Conservation (phyloP, 345 rosid species). For the Citrus glauca region DNA sequence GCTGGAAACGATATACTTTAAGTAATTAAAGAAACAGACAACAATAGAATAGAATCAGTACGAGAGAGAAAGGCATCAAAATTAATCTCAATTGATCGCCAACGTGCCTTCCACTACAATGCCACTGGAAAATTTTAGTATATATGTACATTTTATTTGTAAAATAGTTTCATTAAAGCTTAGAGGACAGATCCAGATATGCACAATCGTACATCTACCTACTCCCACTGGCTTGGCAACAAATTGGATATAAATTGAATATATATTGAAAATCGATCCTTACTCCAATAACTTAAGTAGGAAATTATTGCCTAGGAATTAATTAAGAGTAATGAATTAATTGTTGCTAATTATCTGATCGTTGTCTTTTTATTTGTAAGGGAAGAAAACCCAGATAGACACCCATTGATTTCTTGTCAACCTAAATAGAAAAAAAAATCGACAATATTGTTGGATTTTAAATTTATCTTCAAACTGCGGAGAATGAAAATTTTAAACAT, state of each 20-base stretch:
- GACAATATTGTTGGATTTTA: background rate
- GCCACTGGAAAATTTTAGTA: background rate
- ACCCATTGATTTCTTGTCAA: background rate
- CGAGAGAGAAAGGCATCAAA: background rate
- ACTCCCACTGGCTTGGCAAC: background rate
- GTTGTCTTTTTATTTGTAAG: background rate
- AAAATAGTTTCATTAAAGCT: background rate
- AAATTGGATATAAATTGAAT: too few species aligned
- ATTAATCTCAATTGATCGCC: background rate
- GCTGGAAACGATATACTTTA: background rate
- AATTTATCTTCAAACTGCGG: background rate
- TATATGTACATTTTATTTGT: background rate
- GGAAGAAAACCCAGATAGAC: background rate
- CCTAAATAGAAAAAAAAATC: background rate
- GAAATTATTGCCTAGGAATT: background rate
- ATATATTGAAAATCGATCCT: background rate
- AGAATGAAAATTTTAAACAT: background rate
- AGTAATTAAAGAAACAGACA: background rate
- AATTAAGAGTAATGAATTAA: background rate
- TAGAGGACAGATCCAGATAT: background rate
- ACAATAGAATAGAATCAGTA: constrained; percentile 6
- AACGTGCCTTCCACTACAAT: constrained; percentile 11
- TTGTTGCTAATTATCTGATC: background rate
- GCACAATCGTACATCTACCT: background rate
- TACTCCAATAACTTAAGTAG: background rate